A percentile compares a stretch with the other conserved stretches of the same genome.
Evolutionary conservation across 2,329 filamentous ascomycete species (phyloP).

Genomic region (Dactylellina haptotyla): DNA sequence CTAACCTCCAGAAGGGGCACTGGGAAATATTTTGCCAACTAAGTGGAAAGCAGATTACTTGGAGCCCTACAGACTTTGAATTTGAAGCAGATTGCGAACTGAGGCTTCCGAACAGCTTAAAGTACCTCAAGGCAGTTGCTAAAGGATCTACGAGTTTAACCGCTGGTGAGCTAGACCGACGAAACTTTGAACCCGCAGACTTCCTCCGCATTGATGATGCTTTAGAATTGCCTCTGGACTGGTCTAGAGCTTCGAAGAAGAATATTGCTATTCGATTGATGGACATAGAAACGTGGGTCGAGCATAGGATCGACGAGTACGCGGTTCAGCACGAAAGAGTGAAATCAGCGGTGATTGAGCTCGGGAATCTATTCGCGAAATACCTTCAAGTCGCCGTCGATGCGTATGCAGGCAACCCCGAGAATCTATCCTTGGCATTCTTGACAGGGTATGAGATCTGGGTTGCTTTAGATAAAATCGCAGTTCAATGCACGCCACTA

Average conservation of each 20-base stretch:
- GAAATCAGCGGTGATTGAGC: slow-evolving; percentile 38
- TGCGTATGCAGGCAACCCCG: slow-evolving; percentile 63
- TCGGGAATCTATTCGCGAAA: slow-evolving; percentile 59
- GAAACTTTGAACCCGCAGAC: slow-evolving; percentile 36
- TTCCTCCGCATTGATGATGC: slow-evolving; percentile 27
- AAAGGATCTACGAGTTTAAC: slow-evolving; percentile 25
- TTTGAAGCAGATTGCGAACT: slow-evolving; percentile 1
- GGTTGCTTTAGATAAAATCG: slow-evolving; percentile 68
- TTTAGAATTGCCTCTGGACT: not conserved
- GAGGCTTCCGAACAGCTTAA: slow-evolving; percentile 24
- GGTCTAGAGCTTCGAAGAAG: slow-evolving; percentile 48
- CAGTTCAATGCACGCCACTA: slow-evolving; percentile 61
- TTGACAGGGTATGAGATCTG: slow-evolving; percentile 70
- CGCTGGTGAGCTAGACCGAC: slow-evolving; percentile 23
- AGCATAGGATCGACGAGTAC: slow-evolving; percentile 62
- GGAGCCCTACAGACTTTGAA: slow-evolving; percentile 7
- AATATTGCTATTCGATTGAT: slow-evolving; percentile 58
- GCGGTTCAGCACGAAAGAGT: slow-evolving; percentile 56
- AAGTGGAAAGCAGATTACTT: slow-evolving; percentile 16
- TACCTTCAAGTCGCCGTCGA: slow-evolving; percentile 60
- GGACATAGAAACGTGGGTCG: slow-evolving; percentile 67
- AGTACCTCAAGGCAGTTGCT: not conserved
- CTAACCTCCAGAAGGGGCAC: slow-evolving; percentile 17
- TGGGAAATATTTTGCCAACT: slow-evolving; percentile 46
- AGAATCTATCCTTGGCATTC: slow-evolving; percentile 67